Evolutionary conservation across 2,329 filamentous ascomycete species (phyloP).

Genomic region (Elsinoe perseae): DNA sequence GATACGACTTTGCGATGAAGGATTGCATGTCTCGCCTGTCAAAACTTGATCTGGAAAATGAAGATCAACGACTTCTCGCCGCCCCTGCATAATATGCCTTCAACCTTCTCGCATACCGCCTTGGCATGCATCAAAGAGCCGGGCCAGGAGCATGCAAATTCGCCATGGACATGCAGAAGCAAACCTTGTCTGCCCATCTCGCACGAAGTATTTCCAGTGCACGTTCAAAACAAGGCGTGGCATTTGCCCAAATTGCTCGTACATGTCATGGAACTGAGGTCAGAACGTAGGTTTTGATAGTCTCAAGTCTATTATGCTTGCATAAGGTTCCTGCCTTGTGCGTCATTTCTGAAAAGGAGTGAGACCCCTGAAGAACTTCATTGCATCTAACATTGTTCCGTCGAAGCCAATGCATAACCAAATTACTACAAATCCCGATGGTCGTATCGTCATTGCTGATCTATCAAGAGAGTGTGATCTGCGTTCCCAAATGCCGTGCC

Average conservation of each 20-base stretch:
- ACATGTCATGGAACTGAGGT: background rate
- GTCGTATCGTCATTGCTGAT: constrained; percentile 10
- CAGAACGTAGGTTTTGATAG: constrained; percentile 11
- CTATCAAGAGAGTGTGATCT: background rate
- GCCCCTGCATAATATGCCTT: background rate
- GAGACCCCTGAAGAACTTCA: background rate
- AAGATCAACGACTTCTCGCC: background rate
- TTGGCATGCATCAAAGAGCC: background rate
- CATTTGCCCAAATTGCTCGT: background rate
- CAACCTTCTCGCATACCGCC: background rate
- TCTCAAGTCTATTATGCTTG: constrained; percentile 2
- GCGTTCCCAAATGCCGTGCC: background rate
- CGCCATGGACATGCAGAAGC: background rate
- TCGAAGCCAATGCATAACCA: constrained; percentile 7
- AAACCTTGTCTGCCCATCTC: background rate
- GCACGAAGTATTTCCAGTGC: background rate
- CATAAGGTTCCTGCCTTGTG: background rate
- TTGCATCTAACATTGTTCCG: constrained; percentile 7
- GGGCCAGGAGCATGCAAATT: background rate
- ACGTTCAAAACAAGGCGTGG: background rate
- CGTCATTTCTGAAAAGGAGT: background rate
- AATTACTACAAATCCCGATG: background rate
- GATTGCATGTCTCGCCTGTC: background rate
- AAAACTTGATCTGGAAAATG: background rate
- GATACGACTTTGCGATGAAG: too few species aligned